Evolutionary conservation across 805 yeast species (phyloP), one percentile per base, ranked within the genome.

Genomic region (Barnettozyma pratensis): DNA sequence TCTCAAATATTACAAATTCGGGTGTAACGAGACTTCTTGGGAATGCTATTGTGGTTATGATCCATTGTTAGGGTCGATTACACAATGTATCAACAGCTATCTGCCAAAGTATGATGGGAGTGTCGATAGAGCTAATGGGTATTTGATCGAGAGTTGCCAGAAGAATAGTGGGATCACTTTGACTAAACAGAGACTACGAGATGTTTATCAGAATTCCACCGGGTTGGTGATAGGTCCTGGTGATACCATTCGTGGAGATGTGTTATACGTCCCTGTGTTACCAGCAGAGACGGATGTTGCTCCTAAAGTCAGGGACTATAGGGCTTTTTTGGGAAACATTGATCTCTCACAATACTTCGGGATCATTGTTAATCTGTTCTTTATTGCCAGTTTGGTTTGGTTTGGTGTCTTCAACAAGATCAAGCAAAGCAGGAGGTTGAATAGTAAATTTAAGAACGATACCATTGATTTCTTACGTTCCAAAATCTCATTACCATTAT

Each of bases 311-410:
- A 46, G 53, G 39, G 64, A 60, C 44, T 59, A 58, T 31, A 48
- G 49, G 11, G 61, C 63, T 8, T 60, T 60, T 31, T 43, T 60
- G 39, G 60, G 61, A 1, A 60, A 60, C 38, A 52, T 54, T 37
- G 63, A 60, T 47, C 26, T 29, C 6, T 48, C 63, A 1, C 63
- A 59, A 46, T 7, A 42, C 9, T 55, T 44, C 35, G 64, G 64
- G 1, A 44, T 55, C 11, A 7, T 48, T 6, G 49, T 60, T 27
- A 58, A 58, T 34, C 2, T 51, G n/a, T 60, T 54, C 41, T 60
- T 60, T 58, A 6, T 58, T 9, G n/a, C 28, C 1, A 37, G 37
- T 3, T 32, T 59, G 19, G 12, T 42, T 5, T 50, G 54, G 55
- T 56, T 60, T 50, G 59, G 52, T 2, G 4, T 56, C 6, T 57